Percentiles rank a stretch among this genome's conserved stretches.
Evolutionary conservation across 2,329 filamentous ascomycete species (phyloP).

Genomic region (Grosmannia penicillata): DNA sequence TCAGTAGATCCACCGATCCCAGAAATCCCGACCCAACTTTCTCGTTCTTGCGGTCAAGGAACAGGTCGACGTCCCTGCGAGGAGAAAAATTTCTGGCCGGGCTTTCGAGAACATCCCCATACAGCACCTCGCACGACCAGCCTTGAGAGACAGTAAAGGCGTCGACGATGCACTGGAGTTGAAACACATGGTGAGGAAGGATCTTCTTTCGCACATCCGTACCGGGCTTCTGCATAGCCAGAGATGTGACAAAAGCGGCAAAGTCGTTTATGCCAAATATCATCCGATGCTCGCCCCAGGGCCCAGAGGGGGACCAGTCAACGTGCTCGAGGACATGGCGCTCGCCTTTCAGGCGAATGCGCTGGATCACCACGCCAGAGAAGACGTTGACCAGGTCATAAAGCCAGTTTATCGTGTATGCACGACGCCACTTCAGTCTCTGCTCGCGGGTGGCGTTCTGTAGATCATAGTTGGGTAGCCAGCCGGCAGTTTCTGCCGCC

Average conservation of each 20-base stretch:
- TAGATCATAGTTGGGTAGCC: slow-evolving; percentile 26
- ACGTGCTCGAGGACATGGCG: slow-evolving; percentile 19
- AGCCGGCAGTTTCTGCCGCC: slow-evolving; percentile 21
- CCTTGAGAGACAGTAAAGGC: slow-evolving; percentile 27
- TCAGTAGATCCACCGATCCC: slow-evolving; percentile 15
- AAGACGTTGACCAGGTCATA: slow-evolving; percentile 34
- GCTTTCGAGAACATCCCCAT: slow-evolving; percentile 20
- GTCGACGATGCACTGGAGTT: slow-evolving; percentile 35
- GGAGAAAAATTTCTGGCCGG: slow-evolving; percentile 22
- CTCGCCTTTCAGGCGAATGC: slow-evolving; percentile 20
- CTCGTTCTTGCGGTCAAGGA: slow-evolving; percentile 22
- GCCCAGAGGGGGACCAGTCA: slow-evolving; percentile 25
- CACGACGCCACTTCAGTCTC: slow-evolving; percentile 28
- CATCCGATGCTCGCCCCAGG: slow-evolving; percentile 20
- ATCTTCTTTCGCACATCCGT: slow-evolving; percentile 24
- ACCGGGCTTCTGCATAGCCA: slow-evolving; percentile 28
- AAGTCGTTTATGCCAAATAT: slow-evolving; percentile 32
- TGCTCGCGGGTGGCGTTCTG: slow-evolving; percentile 21
- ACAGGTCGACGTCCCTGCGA: slow-evolving; percentile 25
- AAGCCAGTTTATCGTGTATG: slow-evolving; percentile 35
- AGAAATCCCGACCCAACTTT: slow-evolving; percentile 17
- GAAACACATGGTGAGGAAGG: slow-evolving; percentile 30
- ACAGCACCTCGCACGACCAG: slow-evolving; percentile 20
- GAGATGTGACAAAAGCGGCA: slow-evolving; percentile 24
- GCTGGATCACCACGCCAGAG: slow-evolving; percentile 23